phyloP scores from a whole-genome alignment of 2,329 filamentous ascomycete genomes.

The Fusarium sp. region DNA sequence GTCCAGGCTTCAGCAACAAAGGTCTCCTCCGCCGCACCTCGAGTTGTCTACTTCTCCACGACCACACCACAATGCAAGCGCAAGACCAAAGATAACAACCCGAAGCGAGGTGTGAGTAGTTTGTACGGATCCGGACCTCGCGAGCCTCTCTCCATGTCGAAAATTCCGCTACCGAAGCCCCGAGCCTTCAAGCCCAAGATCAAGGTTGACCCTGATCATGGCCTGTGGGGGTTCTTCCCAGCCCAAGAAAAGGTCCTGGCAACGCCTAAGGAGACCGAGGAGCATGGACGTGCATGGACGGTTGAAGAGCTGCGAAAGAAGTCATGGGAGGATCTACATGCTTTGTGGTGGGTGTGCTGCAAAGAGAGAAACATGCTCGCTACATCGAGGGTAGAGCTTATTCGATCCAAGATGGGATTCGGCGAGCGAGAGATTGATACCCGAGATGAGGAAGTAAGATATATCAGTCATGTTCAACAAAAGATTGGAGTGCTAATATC shows the following conservation, averaged over 20 bases:
- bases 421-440: constrained; percentile 74
- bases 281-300: constrained; percentile 85
- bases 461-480: not conserved
- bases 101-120: constrained; percentile 82
- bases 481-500: constrained; percentile 17
- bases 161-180: constrained; percentile 79
- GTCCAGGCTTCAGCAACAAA: constrained; percentile 30
- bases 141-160: constrained; percentile 78
- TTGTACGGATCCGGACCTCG: constrained; percentile 81
- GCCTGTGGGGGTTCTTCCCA: constrained; percentile 93
- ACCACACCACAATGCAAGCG: constrained; percentile 61
- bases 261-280: constrained; percentile 75
- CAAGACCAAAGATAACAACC: constrained; percentile 78
- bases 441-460: constrained; percentile 76
- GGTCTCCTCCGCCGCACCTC: constrained; percentile 14
- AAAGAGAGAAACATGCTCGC: constrained; percentile 90
- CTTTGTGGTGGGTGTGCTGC: constrained; percentile 92
- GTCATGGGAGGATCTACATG: constrained; percentile 93
- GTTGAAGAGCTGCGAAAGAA: constrained; percentile 87
- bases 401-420: constrained; percentile 75
- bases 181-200: constrained; percentile 67
- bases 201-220: constrained; percentile 78
- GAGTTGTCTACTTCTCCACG: constrained; percentile 62
- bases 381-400: constrained; percentile 79
- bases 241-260: constrained; percentile 74